Base-by-base conservation (phyloP, 1,139 yeast species). In the Yamadazyma triangularis region DNA sequence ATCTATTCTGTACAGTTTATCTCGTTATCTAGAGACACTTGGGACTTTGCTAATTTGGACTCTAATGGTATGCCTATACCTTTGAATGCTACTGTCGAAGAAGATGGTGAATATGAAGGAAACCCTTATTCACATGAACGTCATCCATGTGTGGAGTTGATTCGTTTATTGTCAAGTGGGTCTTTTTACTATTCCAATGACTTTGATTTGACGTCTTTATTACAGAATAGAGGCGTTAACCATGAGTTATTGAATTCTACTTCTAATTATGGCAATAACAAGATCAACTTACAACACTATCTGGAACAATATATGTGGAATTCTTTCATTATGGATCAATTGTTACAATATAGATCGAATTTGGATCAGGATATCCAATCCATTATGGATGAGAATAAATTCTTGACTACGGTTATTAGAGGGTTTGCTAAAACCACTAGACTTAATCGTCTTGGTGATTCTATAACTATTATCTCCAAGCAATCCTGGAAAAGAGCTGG, bases 401-500 rank as follows among this genome's bases (percentile, higher is more conserved):
- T 91, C 47, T 62, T 91, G 29, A 88, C 97, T 1, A 84, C 95
- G 0, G 96, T 84, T 6, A 91, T 93, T 29, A 68, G 98, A 37
- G 99, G 99, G 0, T 91, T 87, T 65, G 96, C 97, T 0, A 84
- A 84, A 41, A 85, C 96, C 0, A 70, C 83, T 0, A 58, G 63
- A 13, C 51, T 87, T 15, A 73, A 74, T 28, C 58, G 67, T 18
- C 53, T 65, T 13, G 66, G 66, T 26, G 84, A 82, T n/a, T 58
- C 73, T 4, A 59, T 91, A 36, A 83, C 96, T 1, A 73, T 91
- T 20, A 77, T 93, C 13, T 88, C 97, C 2, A 81, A 93, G 45
- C 97, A 91, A 56, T 84, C 95, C 10, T 91, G 97, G 86, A 79
- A 81, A 55, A 67, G 97, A 38, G 97, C 98, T 1, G 99, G 99